These are phyloP conservation scores for Rhododendron simsii DNA, from an alignment of 148 eudicot genomes.

Conservation along the genomic window DNA sequence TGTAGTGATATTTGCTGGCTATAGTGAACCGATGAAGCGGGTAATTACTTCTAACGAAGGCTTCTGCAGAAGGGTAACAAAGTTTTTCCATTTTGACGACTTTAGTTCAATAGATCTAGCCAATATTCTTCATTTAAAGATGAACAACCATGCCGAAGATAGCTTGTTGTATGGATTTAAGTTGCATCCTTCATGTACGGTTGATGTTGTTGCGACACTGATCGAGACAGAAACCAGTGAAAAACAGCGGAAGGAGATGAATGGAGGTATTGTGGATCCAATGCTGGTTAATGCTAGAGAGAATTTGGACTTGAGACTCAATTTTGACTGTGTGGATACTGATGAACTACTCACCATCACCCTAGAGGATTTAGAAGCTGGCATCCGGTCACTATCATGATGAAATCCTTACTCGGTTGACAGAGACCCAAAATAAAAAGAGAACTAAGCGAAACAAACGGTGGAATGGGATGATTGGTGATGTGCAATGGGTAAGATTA, in stretches of 20 bases:
- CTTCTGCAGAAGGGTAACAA: constrained; percentile 93
- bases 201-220: constrained; percentile 52
- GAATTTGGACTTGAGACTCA: constrained; percentile 80
- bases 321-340: constrained; percentile 78
- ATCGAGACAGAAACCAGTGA: constrained; percentile 74
- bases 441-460: neutral
- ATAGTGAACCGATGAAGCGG: constrained; percentile 95
- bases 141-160: constrained; percentile 57
- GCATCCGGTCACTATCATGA: constrained; percentile 49
- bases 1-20: constrained; percentile 95
- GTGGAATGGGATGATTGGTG: constrained; percentile 16
- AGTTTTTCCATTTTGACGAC: constrained; percentile 84
- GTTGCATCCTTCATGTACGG: constrained; percentile 64
- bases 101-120: constrained; percentile 70
- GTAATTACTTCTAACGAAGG: constrained; percentile 97
- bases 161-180: constrained; percentile 78
- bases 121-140: constrained; percentile 69
- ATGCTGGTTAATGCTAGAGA: constrained; percentile 91
- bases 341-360: constrained; percentile 84
- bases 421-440: neutral
- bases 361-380: constrained; percentile 68
- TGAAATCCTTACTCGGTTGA: constrained; percentile 16
- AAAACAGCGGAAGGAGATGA: constrained; percentile 80
- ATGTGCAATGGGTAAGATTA: neutral
- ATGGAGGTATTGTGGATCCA: constrained; percentile 89